Percentiles rank a stretch among this genome's conserved stretches.
These are phyloP conservation scores for Colletotrichum sp. DNA, from an alignment of 2,329 filamentous ascomycete species.

Conservation along the genomic window DNA sequence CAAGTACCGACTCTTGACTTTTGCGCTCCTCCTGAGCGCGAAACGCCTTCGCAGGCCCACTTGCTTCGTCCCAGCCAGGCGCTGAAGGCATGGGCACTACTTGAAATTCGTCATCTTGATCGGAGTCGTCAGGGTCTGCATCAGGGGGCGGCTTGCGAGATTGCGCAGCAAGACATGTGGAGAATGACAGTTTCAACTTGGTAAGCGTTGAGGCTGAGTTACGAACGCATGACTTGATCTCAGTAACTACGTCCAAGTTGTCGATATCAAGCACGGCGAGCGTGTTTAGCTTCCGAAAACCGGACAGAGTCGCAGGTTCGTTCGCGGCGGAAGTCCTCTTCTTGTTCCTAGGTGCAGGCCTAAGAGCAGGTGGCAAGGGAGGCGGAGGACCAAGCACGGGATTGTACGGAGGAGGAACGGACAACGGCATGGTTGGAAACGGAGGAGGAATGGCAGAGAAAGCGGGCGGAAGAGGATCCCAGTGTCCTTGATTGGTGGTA, in stretches of 20 bases:
- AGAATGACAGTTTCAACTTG: constrained; percentile 63
- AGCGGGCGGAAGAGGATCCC: constrained; percentile 9
- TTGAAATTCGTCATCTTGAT: constrained; percentile 60
- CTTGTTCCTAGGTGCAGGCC: constrained; percentile 37
- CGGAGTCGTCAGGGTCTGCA: constrained; percentile 52
- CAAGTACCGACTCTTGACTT: constrained; percentile 57
- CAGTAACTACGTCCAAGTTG: constrained; percentile 56
- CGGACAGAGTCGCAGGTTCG: constrained; percentile 59
- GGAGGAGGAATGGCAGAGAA: constrained; percentile 25
- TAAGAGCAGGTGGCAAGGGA: constrained; percentile 36
- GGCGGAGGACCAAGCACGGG: constrained; percentile 26
- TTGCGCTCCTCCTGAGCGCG: constrained; percentile 58
- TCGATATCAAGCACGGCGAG: constrained; percentile 66
- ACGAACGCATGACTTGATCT: constrained; percentile 59
- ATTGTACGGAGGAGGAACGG: constrained; percentile 10
- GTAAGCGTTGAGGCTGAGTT: constrained; percentile 59
- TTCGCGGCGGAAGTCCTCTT: constrained; percentile 34
- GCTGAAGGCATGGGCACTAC: constrained; percentile 36
- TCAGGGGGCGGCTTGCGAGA: constrained; percentile 41
- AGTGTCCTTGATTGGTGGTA: constrained; percentile 17
- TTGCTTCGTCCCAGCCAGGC: constrained; percentile 26
- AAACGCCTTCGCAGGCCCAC: constrained; percentile 47
- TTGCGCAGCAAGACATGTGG: constrained; percentile 51
- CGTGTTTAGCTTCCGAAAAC: constrained; percentile 58
- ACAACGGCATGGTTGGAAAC: constrained; percentile 11